These are phyloP conservation scores for Starmerella stigmatis DNA, from an alignment of 805 yeast species.

Conservation along the genomic window DNA sequence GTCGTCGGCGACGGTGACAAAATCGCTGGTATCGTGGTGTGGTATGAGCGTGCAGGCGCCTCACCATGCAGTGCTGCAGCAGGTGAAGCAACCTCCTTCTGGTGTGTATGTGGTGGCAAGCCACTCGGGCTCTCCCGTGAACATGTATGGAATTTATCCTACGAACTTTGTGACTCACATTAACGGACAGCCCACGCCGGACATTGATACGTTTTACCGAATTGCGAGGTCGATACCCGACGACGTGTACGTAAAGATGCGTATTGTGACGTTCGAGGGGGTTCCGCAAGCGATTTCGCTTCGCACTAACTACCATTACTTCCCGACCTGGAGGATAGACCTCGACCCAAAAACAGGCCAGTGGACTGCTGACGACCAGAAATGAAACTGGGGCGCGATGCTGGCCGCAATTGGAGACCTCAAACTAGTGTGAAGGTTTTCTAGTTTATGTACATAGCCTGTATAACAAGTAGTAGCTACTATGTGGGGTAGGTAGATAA, in stretches of 20 bases:
- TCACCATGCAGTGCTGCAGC: conserved; percentile 86
- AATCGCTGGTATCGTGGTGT: conserved; percentile 65
- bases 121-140: conserved; percentile 75
- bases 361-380: conserved; percentile 10
- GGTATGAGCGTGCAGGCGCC: conserved; percentile 79
- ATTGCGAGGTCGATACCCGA: conserved; percentile 66
- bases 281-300: conserved; percentile 77
- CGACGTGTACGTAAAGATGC: conserved; percentile 66
- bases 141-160: conserved; percentile 65
- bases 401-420: too few relatives aligned
- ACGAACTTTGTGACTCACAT: conserved; percentile 85
- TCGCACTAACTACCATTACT: conserved; percentile 81
- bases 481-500: too few relatives aligned
- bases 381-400: too few relatives aligned
- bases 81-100: conserved; percentile 65
- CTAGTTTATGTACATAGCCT: too few relatives aligned
- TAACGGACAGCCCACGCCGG: conserved; percentile 63
- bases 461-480: too few relatives aligned
- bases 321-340: conserved; percentile 31
- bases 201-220: conserved; percentile 53
- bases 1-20: conserved; percentile 48
- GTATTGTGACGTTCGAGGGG: conserved; percentile 75
- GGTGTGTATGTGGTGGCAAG: conserved; percentile 72
- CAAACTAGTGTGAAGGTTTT: too few relatives aligned
- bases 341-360: conserved; percentile 13